A percentile compares a stretch with the other conserved stretches of the same genome.
phyloP scores from a whole-genome alignment of 2,329 filamentous ascomycete species.

The Aureobasidium sp. region DNA sequence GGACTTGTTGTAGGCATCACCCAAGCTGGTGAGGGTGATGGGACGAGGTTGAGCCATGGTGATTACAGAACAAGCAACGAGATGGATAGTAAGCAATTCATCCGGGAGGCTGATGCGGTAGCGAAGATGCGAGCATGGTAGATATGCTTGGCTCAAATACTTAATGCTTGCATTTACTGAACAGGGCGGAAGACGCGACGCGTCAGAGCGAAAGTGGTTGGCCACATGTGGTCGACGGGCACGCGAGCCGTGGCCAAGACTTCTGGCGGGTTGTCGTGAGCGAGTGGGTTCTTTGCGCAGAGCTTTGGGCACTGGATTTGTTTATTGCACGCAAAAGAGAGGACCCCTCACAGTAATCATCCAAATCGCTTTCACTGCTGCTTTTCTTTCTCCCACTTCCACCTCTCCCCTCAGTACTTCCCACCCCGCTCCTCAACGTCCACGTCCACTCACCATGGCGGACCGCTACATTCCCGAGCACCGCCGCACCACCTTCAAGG shows the following conservation, averaged over 20 bases:
- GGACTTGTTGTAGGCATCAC: constrained; percentile 16
- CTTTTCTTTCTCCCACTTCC: background rate
- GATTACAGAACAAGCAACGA: background rate
- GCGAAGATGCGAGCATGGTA: background rate
- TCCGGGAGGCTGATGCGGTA: background rate
- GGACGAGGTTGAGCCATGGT: constrained; percentile 15
- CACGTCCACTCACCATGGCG: constrained; percentile 59
- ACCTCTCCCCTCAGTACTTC: background rate
- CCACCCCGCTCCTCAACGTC: constrained; percentile 2
- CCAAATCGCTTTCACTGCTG: constrained; percentile 9
- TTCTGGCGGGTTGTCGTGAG: background rate
- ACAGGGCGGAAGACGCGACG: background rate
- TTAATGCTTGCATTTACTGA: background rate
- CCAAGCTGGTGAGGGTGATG: background rate
- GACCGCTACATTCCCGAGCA: constrained; percentile 99
- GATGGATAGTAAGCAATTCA: background rate
- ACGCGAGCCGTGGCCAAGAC: background rate
- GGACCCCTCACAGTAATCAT: constrained; percentile 14
- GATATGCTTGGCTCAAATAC: background rate
- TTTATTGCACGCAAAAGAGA: constrained; percentile 13
- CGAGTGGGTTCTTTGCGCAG: constrained; percentile 12
- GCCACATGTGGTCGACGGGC: background rate
- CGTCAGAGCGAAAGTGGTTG: background rate
- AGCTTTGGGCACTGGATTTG: constrained; percentile 6
- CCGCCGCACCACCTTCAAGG: constrained; percentile 98